Evolutionary conservation across 202 grass and related monocot genomes (phyloP).

Genomic region (Setaria italica): DNA sequence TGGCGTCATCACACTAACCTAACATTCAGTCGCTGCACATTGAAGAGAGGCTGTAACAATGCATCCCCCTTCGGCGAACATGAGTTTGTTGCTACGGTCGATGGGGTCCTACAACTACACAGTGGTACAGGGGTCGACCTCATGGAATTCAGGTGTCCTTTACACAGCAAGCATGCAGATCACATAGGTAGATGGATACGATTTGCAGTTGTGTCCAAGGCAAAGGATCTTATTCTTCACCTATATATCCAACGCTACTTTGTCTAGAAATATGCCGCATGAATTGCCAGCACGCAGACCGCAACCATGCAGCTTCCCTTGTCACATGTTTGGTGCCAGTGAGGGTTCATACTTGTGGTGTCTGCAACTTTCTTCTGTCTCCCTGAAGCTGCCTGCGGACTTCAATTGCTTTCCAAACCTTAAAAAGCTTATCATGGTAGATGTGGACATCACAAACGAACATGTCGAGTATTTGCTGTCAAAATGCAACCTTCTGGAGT

Average conservation of each 20-base stretch:
- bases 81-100: neutral
- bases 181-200: slow-evolving; percentile 1
- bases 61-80: too few relatives aligned
- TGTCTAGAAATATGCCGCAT: neutral
- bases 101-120: neutral
- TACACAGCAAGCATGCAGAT: neutral
- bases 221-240: neutral
- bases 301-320: neutral
- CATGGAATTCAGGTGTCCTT: neutral
- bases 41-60: neutral
- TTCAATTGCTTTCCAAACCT: slow-evolving; percentile 14
- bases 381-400: neutral
- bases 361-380: slow-evolving; percentile 6
- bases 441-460: neutral
- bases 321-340: neutral
- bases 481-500: slow-evolving; percentile 5
- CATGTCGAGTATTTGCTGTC: neutral
- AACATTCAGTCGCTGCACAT: neutral
- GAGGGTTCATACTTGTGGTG: neutral
- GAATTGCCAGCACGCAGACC: neutral
- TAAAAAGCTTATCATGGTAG: slow-evolving; percentile 8
- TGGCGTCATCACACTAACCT: slow-evolving; percentile 12
- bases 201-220: neutral
- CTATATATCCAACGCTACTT: neutral
- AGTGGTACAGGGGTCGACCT: neutral